Evolutionary conservation across 1,284 basidiomycete species (phyloP).

Genomic region (Pholiota adiposa): DNA sequence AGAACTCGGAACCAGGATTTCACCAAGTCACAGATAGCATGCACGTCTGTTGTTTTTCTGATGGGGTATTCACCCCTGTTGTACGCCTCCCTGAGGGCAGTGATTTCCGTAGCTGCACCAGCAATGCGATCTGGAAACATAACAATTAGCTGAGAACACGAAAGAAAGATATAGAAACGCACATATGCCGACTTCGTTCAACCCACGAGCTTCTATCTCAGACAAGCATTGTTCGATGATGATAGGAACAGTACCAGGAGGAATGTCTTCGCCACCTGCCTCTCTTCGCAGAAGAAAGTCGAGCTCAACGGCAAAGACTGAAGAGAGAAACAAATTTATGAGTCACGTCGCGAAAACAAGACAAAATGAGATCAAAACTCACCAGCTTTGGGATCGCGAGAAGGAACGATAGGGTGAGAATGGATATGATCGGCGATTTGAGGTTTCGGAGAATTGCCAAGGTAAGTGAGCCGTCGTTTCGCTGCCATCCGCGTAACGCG

Average conservation of each 20-base stretch:
- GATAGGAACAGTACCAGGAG: constrained; percentile 62
- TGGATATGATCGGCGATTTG: constrained; percentile 74
- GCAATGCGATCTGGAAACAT: constrained; percentile 70
- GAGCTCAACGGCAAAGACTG: constrained; percentile 81
- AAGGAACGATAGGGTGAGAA: constrained; percentile 45
- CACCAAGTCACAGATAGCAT: constrained; percentile 80
- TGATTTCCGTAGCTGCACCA: constrained; percentile 75
- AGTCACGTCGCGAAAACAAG: background rate
- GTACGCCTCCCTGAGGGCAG: constrained; percentile 69
- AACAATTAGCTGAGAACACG: background rate
- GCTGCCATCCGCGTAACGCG: constrained; percentile 72
- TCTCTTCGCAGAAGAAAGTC: constrained; percentile 72
- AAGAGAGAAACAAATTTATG: constrained; percentile 8
- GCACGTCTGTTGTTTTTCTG: constrained; percentile 65
- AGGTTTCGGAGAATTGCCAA: constrained; percentile 72
- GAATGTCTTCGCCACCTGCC: constrained; percentile 48
- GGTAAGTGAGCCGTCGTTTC: constrained; percentile 78
- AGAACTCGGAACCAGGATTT: constrained; percentile 84
- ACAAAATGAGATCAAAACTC: constrained; percentile 35
- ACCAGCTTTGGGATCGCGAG: constrained; percentile 68
- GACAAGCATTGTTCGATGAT: constrained; percentile 66
- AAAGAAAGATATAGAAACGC: constrained; percentile 31
- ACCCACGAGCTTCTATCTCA: constrained; percentile 75
- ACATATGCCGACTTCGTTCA: constrained; percentile 85
- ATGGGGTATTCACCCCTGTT: constrained; percentile 73